Percentiles rank a stretch among this genome's conserved stretches.
Evolutionary conservation across 1,284 basidiomycete genomes (phyloP).

Genomic region (Fistulina hepatica): DNA sequence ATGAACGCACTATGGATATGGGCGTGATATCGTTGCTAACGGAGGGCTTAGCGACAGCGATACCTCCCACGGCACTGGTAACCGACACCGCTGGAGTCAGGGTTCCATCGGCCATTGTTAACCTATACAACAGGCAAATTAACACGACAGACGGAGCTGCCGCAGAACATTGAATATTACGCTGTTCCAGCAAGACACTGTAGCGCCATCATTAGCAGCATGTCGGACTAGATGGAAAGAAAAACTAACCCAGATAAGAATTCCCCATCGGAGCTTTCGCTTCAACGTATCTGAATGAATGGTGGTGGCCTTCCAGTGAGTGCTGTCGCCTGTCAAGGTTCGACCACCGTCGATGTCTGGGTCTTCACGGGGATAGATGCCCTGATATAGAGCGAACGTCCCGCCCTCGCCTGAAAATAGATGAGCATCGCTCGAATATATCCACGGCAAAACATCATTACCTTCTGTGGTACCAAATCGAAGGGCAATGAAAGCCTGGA

Average conservation of each 20-base stretch:
- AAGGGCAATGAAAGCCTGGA: conserved; percentile 43
- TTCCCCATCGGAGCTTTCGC: conserved; percentile 32
- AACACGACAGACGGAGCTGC: background rate
- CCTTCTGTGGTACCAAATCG: conserved; percentile 50
- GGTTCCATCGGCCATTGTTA: conserved; percentile 54
- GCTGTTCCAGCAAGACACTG: conserved; percentile 33
- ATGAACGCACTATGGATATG: conserved; percentile 55
- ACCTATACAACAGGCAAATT: conserved; percentile 25
- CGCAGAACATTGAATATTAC: too few relatives aligned
- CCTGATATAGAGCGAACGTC: conserved; percentile 52
- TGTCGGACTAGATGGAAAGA: too few relatives aligned
- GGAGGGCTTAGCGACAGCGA: conserved; percentile 45
- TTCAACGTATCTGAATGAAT: conserved; percentile 16
- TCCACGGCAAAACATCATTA: too few relatives aligned
- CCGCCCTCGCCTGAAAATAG: conserved; percentile 44
- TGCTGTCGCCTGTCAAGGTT: conserved; percentile 39
- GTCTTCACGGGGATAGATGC: conserved; percentile 41
- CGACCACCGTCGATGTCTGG: conserved; percentile 38
- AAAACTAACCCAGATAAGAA: conserved; percentile 43
- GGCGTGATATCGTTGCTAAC: conserved; percentile 36
- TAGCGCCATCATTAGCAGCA: too few relatives aligned
- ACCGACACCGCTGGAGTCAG: conserved; percentile 60
- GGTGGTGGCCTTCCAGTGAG: too few relatives aligned
- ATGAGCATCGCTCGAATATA: background rate
- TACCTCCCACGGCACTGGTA: conserved; percentile 54